phyloP scores from a whole-genome alignment of 73 alveolate genomes.

The Diophrys sp. region DNA sequence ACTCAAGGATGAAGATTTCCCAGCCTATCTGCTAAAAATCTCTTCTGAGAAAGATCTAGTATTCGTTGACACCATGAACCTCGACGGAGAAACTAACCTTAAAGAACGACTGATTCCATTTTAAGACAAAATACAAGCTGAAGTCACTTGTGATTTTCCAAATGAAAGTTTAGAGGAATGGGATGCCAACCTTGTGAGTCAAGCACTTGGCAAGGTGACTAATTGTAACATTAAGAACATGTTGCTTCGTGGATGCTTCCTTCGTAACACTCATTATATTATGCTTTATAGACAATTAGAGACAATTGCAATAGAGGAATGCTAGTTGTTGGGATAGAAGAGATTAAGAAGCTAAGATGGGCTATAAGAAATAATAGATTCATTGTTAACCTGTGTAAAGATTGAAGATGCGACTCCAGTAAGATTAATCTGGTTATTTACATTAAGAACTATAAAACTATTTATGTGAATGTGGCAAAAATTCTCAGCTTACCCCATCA shows the following conservation, averaged over 20 bases:
- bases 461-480: no score
- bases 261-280: constrained; percentile 87
- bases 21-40: constrained; percentile 76
- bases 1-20: constrained; percentile 69
- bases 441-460: no score
- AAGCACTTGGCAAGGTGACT: constrained; percentile 32
- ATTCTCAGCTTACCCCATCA: no score
- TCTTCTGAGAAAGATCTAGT: constrained; percentile 48
- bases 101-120: constrained; percentile 75
- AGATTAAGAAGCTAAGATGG: no score
- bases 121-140: constrained; percentile 51
- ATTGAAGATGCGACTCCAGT: no score
- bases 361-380: no score
- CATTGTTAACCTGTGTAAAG: no score
- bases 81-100: constrained; percentile 89
- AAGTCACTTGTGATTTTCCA: constrained; percentile 74
- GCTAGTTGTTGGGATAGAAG: no score
- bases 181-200: constrained; percentile 74
- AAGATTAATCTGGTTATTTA: no score
- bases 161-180: constrained; percentile 79
- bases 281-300: no score
- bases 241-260: constrained; percentile 89
- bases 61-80: constrained; percentile 84
- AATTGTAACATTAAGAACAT: constrained; percentile 74
- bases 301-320: no score